Conservation (phyloP, 1,139 yeast species). For the Debaryomycetaceae sp. region DNA sequence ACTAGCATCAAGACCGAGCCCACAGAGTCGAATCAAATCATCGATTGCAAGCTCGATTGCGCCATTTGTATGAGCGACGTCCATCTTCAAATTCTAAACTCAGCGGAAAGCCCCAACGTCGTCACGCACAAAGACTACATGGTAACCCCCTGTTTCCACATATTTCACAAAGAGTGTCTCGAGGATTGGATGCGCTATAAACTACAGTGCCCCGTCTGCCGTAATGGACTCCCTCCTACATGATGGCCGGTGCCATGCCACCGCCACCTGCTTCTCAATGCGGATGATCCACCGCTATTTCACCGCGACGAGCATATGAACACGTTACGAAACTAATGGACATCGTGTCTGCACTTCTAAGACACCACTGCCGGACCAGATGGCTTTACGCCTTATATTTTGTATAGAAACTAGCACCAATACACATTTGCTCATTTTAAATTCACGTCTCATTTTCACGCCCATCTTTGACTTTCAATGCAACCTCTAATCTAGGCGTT, state of each 20-base stretch:
- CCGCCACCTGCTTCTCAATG: too few species aligned
- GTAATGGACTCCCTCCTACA: conserved; percentile 76
- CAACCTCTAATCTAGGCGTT: too few species aligned
- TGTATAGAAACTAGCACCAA: too few species aligned
- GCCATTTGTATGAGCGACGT: conserved; percentile 86
- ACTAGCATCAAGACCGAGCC: conserved; percentile 18
- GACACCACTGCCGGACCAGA: too few species aligned
- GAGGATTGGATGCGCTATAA: conserved; percentile 94
- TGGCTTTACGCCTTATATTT: too few species aligned
- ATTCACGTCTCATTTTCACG: too few species aligned
- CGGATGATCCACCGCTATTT: too few species aligned
- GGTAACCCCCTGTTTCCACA: conserved; percentile 92
- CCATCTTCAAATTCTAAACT: conserved; percentile 50
- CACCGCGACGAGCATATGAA: too few species aligned
- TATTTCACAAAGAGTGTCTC: conserved; percentile 82
- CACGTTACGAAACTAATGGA: too few species aligned
- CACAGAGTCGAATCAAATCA: conserved; percentile 16
- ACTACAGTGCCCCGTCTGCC: conserved; percentile 90
- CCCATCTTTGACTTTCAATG: too few species aligned
- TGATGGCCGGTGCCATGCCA: neutral
- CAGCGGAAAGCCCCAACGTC: conserved; percentile 10
- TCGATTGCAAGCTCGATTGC: conserved; percentile 54
- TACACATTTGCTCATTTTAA: too few species aligned
- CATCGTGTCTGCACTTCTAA: too few species aligned
- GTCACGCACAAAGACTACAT: conserved; percentile 44